Conservation (phyloP, 305 asterid genomes). For the Nicotiana rustica region DNA sequence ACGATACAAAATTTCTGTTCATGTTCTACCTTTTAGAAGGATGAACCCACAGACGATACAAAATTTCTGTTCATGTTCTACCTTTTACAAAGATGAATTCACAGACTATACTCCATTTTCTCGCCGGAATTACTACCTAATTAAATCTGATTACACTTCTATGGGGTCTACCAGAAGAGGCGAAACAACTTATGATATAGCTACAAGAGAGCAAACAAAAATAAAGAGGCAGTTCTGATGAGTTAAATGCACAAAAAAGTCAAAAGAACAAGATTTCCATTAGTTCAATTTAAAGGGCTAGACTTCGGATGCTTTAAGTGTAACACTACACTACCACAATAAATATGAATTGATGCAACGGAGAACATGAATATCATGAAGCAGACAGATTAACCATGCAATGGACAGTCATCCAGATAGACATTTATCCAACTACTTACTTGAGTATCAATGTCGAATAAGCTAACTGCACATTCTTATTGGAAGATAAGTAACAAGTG, state of each 20-base stretch:
- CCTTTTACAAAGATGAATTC: background rate
- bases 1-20: background rate
- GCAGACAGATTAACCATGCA: background rate
- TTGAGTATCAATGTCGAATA: conserved; percentile 92
- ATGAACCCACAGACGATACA: conserved; percentile 1
- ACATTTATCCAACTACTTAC: conserved; percentile 57
- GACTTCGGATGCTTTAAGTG: background rate
- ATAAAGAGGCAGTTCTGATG: background rate
- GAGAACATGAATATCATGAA: background rate
- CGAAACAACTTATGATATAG: background rate
- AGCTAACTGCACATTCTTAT: conserved; percentile 86
- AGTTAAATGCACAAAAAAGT: conserved; percentile 20
- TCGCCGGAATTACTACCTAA: background rate
- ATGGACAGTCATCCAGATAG: background rate
- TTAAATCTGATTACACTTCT: background rate
- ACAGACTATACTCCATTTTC: background rate
- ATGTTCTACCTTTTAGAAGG: background rate
- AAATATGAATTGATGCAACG: conserved; percentile 4
- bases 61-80: background rate
- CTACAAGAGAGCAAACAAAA: background rate
- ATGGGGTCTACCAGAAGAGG: conserved; percentile 23
- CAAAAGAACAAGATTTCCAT: background rate
- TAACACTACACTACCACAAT: background rate
- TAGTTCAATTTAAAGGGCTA: background rate
- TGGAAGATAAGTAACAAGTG: conserved; percentile 76